Evolutionary conservation across 108 stramenopile species (phyloP).

Genomic region (Cyclotella cryptica): DNA sequence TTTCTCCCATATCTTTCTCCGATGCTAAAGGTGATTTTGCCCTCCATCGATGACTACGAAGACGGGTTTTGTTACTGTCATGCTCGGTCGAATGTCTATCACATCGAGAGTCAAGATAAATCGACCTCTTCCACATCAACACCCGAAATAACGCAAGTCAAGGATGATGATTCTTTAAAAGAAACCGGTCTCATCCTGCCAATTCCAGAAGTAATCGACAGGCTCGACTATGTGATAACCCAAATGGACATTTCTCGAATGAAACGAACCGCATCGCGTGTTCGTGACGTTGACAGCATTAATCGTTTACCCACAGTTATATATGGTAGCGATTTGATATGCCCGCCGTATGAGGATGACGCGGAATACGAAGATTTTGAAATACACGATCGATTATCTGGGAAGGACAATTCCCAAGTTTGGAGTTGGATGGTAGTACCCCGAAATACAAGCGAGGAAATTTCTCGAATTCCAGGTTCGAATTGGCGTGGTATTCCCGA

Average conservation of each 20-base stretch:
- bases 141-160: not conserved
- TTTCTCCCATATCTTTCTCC: slow-evolving; percentile 6
- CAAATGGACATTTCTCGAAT: slow-evolving; percentile 84
- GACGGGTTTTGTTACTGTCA: not conserved
- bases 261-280: slow-evolving; percentile 71
- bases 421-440: slow-evolving; percentile 66
- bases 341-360: slow-evolving; percentile 17
- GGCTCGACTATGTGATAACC: slow-evolving; percentile 77
- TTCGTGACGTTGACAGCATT: slow-evolving; percentile 74
- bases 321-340: slow-evolving; percentile 49
- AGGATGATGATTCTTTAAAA: not conserved
- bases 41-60: not conserved
- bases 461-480: slow-evolving; percentile 13
- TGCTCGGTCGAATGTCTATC: not conserved
- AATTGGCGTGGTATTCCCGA: slow-evolving; percentile 15
- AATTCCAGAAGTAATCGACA: slow-evolving; percentile 25
- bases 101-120: not conserved
- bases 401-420: slow-evolving; percentile 16
- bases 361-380: slow-evolving; percentile 1
- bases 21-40: slow-evolving; percentile 3
- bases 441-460: slow-evolving; percentile 32
- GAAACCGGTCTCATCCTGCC: slow-evolving; percentile 2
- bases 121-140: not conserved
- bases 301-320: slow-evolving; percentile 65
- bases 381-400: not conserved